Evolutionary conservation across 2,329 filamentous ascomycete genomes (phyloP).

Genomic region (Xylariaceae sp.): DNA sequence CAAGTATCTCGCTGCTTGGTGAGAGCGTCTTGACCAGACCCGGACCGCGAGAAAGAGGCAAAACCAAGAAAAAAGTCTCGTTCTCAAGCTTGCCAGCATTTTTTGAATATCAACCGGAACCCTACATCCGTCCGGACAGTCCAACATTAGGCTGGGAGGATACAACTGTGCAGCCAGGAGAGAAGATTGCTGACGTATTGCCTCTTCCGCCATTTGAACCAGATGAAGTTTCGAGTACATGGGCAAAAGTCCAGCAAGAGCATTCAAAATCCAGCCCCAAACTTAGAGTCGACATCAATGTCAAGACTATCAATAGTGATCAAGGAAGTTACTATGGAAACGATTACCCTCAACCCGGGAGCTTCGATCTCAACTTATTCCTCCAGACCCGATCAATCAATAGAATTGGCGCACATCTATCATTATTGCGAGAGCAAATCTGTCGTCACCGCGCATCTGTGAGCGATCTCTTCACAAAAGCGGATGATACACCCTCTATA

Average conservation of each 20-base stretch:
- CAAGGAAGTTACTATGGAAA: not conserved
- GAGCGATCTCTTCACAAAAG: constrained; percentile 33
- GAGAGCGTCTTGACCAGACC: constrained; percentile 14
- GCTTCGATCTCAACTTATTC: constrained; percentile 35
- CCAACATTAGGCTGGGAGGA: constrained; percentile 57
- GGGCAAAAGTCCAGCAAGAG: too few relatives aligned
- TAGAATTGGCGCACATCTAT: constrained; percentile 49
- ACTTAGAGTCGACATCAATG: too few relatives aligned
- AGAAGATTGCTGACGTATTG: too few relatives aligned
- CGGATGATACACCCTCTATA: constrained; percentile 19
- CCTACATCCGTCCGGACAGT: constrained; percentile 56
- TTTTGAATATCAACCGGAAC: constrained; percentile 38
- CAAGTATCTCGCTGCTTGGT: constrained; percentile 38
- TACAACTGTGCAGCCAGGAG: constrained; percentile 3
- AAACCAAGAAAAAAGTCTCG: constrained; percentile 42
- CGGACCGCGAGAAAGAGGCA: constrained; percentile 12
- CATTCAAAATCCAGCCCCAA: not conserved
- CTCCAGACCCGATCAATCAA: constrained; percentile 43
- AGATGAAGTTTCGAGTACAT: too few relatives aligned
- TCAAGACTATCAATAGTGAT: too few relatives aligned
- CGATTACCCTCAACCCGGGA: constrained; percentile 16
- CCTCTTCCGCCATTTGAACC: too few relatives aligned
- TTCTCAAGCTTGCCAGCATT: constrained; percentile 37
- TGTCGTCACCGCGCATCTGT: constrained; percentile 46
- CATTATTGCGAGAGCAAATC: constrained; percentile 48